These are phyloP conservation scores for Alnus glutinosa DNA, from an alignment of 306 rosid species.

Conservation along the genomic window DNA sequence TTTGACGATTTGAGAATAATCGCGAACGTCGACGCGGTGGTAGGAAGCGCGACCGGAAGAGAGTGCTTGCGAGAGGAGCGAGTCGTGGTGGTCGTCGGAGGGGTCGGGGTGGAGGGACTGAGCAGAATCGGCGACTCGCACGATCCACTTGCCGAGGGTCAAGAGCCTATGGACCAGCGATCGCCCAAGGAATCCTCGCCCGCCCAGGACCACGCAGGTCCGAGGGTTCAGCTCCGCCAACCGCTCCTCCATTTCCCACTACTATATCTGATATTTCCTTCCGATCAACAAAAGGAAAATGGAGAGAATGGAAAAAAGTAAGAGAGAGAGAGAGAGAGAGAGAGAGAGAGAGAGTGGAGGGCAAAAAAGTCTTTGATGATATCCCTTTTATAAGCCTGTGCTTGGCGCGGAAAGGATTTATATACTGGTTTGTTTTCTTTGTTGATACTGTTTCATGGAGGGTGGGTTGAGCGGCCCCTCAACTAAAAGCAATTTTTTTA, in stretches of 20 bases:
- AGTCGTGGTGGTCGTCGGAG: conserved; percentile 46
- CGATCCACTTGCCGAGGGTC: conserved; percentile 66
- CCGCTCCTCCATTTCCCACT: conserved; percentile 47
- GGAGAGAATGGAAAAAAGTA: background rate
- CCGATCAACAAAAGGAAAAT: background rate
- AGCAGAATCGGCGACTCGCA: conserved; percentile 79
- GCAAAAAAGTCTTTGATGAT: background rate
- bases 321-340: background rate
- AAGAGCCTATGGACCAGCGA: conserved; percentile 64
- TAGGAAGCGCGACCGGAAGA: conserved; percentile 71
- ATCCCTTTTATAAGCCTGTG: background rate
- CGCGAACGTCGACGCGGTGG: conserved; percentile 56
- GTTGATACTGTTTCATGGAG: background rate
- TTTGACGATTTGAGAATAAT: conserved; percentile 45
- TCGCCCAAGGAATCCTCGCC: conserved; percentile 74
- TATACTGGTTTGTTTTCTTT: background rate
- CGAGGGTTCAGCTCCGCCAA: conserved; percentile 50
- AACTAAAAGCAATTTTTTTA: no score
- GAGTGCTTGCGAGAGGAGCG: conserved; percentile 56
- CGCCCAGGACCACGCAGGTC: conserved; percentile 83
- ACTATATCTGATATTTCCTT: background rate
- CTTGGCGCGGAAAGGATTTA: background rate
- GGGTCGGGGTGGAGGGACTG: conserved; percentile 48
- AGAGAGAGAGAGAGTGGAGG: background rate
- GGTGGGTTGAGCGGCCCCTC: no score